Evolutionary conservation across 192 early-diverging fungal genomes (phyloP), one percentile per base, ranked within the genome.

Genomic region (Entophlyctis luteolus): DNA sequence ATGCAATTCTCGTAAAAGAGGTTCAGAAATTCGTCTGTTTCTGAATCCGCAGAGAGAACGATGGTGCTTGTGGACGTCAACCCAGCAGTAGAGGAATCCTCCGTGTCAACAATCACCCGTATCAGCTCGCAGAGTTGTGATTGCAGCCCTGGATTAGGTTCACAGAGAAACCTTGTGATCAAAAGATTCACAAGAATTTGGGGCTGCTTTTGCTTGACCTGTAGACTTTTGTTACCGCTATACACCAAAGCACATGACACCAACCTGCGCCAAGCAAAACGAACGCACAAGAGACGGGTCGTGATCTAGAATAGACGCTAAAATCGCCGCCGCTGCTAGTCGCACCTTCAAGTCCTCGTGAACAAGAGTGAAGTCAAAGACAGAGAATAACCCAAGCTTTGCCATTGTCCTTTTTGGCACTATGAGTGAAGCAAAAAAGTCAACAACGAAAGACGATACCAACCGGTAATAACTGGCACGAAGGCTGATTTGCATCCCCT

Each of bases 1-100:
- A 84, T 80, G 57, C 87, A 87, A 0, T 76, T 71, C 20, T 87
- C 82, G 75, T 95, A 96, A 74, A 96, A 94, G 28, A 90, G 56
- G 3, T 79, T 72, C 49, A 96, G 70, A 54, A 95, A 94, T n/a
- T 83, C 81, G 35, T 94, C 87, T 2, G 80, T 74, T 10, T 91
- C 88, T 6, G 78, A 74, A 46, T 86, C 85, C 16, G 62, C 67
- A 12, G 77, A 46, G 18, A 48, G 52, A 36, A 66, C 52, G 14
- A 29, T 20, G 31, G 54, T 31, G 39, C 23, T 62, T 37, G 68
- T 71, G 45, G 80, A 73, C 12, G 22, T 10, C 0, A 20, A 8
- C 29, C 8, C 20, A 27, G 65, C 49, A n/a, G 49, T 46, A 23
- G 75, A 75, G 14, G 73, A 48, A n/a, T 75, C 71, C 18, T 71